These are phyloP conservation scores for Annulohypoxylon bovei DNA, from an alignment of 495 filamentous ascomycete species.

Conservation along the genomic window DNA sequence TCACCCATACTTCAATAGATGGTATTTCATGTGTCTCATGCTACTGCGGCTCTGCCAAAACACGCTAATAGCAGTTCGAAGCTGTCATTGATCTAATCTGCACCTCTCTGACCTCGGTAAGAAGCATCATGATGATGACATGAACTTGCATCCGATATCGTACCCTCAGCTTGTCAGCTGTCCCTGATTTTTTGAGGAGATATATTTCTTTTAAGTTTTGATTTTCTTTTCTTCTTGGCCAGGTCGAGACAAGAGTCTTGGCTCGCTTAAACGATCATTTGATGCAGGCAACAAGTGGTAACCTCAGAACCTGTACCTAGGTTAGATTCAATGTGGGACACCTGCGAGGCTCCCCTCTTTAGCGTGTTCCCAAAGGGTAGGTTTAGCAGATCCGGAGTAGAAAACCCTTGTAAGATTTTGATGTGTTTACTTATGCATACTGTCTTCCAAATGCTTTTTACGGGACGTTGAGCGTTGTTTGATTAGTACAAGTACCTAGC, in stretches of 20 bases:
- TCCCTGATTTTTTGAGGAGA: slow-evolving; percentile 1
- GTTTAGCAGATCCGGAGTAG: slow-evolving; percentile 38
- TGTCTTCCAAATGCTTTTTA: slow-evolving; percentile 10
- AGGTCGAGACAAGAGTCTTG: slow-evolving; percentile 13
- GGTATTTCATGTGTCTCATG: background rate
- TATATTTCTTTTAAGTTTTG: background rate
- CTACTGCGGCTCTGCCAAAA: slow-evolving; percentile 37
- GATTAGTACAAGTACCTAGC: background rate
- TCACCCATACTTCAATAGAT: background rate
- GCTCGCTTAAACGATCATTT: slow-evolving; percentile 11
- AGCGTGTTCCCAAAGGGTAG: slow-evolving; percentile 29
- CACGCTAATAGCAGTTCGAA: slow-evolving; percentile 21
- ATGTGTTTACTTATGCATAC: slow-evolving; percentile 12
- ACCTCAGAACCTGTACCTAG: slow-evolving; percentile 31
- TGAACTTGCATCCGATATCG: background rate
- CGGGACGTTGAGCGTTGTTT: slow-evolving; percentile 1
- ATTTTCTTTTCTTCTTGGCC: slow-evolving; percentile 3
- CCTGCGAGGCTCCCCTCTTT: slow-evolving; percentile 22
- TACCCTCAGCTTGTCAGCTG: background rate
- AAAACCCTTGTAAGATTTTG: slow-evolving; percentile 10
- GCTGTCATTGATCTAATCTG: slow-evolving; percentile 32
- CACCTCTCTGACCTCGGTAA: background rate
- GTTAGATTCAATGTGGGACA: slow-evolving; percentile 23
- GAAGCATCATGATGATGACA: slow-evolving; percentile 31
- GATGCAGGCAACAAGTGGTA: slow-evolving; percentile 28